A percentile compares a stretch with the other conserved stretches of the same genome.
Conservation (phyloP, 768 basidiomycete species). For the Suillus subalutaceus region DNA sequence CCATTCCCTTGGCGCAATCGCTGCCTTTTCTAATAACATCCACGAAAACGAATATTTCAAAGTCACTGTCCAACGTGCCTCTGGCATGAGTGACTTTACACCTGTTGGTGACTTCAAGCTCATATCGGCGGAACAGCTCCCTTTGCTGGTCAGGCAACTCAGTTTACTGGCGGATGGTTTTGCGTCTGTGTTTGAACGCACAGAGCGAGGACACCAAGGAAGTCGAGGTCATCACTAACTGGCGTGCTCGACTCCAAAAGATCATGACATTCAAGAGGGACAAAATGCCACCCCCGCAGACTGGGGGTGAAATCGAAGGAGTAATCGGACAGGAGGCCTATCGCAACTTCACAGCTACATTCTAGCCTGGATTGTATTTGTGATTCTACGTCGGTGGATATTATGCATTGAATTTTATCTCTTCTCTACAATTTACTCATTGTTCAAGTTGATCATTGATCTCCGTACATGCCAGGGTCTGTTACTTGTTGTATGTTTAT, state of each 20-base stretch:
- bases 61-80: conserved; percentile 84
- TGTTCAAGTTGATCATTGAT: not conserved
- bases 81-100: conserved; percentile 89
- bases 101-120: conserved; percentile 95
- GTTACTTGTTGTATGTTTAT: not conserved
- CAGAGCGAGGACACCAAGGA: conserved; percentile 68
- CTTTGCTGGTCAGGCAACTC: conserved; percentile 86
- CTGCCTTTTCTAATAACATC: conserved; percentile 80
- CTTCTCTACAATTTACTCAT: not conserved
- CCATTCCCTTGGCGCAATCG: conserved; percentile 81
- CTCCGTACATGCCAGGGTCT: not conserved
- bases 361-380: conserved; percentile 29
- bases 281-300: conserved; percentile 23
- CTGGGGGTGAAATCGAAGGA: conserved; percentile 35
- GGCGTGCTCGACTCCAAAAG: conserved; percentile 78
- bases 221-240: conserved; percentile 86
- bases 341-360: conserved; percentile 61
- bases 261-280: conserved; percentile 65
- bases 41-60: conserved; percentile 97
- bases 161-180: conserved; percentile 90
- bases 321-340: conserved; percentile 55
- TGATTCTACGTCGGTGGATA: not conserved
- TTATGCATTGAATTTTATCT: not conserved
- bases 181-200: conserved; percentile 78
- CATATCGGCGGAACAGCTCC: conserved; percentile 85